Base-by-base conservation (phyloP, 495 filamentous ascomycete species). In the Talaromyces wortmannii region DNA sequence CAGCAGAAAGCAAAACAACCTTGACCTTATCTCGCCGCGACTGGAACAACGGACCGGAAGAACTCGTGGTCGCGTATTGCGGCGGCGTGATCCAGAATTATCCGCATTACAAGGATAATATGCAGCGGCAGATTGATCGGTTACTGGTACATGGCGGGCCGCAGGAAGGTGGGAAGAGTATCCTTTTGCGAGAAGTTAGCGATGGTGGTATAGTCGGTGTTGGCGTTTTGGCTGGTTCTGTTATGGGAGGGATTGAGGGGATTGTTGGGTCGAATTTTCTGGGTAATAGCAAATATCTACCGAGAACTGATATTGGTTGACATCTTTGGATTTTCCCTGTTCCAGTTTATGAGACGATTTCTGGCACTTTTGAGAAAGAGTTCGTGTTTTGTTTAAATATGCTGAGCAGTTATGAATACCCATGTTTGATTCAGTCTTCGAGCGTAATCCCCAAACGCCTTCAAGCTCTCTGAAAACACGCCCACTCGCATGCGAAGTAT, bases 191-290 rank as follows among this genome's bases (percentile, higher is more conserved):
- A 42, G 83, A 85, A 31, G 86, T 82, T 55, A 78, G 82, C 57
- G 84, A 89, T 65, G 87, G 86, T 6, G 87, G 86, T 1, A 82
- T 89, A 53, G 82, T 82, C 17, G 87, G 87, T 0, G 86, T 85
- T 3, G 87, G 83, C 0, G 83, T 89, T 11, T 64, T 90, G 33
- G 84, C 83, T 0, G 83, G 81, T 5, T 78, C 67, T 16, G 60
- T 64, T 2, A 64, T 60, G 4, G 65, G 61, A 4, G 54, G 63
- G 5, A 68, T 69, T 13, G 56, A 67, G 30, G 63, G 64, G 6
- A 69, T 69, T 29, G 63, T 67, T 52, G 61, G 64, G 13, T 65
- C 62, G 40, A 58, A 18, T 17, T 45, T 53, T 23, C 5, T 45
- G 43, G 52, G 2, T 8, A 40, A 40, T 8, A n/a, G n/a, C n/a